Base-by-base conservation (phyloP, 768 basidiomycete species). In the Trichaptum fuscoviolaceum region DNA sequence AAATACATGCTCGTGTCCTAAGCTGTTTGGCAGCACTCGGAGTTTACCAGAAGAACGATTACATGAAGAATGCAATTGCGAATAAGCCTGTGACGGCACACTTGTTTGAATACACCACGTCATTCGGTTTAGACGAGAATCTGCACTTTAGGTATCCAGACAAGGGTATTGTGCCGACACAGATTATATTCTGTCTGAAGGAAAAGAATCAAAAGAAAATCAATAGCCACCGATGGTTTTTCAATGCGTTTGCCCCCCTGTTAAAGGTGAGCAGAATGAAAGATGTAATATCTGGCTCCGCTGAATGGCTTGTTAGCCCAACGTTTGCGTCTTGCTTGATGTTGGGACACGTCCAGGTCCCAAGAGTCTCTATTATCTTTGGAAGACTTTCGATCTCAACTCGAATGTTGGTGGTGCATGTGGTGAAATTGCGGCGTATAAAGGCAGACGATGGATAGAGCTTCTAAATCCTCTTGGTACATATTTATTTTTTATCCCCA, bases 201-300 rank as follows among this genome's bases (percentile, higher is more conserved):
- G 95, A 96, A 80, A 92, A 87, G 80, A 98, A 96, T 74, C 90
- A 93, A 74, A 95, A 96, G 82, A 97, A 98, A 80, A 96, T 98
- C 73, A 98, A 97, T 75, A 93, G 91, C 61, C 95, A 97, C 72
- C 82, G 96, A 62, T 98, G 96, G 96, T 96, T 96, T 77, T 97
- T 99, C 77, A 98, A 97, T 74, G 96, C 94, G 0, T 92, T 98
- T 74, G 91, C 85, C 0, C 83, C 89, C 0, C 80, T 96, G 74
- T 77, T 98, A 30, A 91, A 92, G 78, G 92, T 90, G 57, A n/a
- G 83, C 71, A 20, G 20, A 27, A 57, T 25, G 18, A 20, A 30
- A 12, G 9, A 67, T 17, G 30, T 17, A 42, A 36, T 57, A 8
- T 69, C 26, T 58, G 24, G 18, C 62, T 20, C 42, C 18, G 24